Evolutionary conservation across 1,284 basidiomycete species (phyloP).

Genomic region (Vanrija sp.): DNA sequence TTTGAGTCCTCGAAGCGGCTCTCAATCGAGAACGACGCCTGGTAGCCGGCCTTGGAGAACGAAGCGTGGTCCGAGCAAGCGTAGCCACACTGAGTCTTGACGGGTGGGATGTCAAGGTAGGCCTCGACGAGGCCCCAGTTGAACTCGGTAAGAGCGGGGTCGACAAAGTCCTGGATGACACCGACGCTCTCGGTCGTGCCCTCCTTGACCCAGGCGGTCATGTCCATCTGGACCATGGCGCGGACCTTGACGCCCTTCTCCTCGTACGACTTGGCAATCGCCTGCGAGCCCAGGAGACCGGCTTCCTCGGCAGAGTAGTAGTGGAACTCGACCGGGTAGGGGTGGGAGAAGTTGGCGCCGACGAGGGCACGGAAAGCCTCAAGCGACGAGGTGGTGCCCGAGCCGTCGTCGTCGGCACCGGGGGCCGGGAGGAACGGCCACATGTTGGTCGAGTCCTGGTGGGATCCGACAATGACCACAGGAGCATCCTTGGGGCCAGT

Average conservation of each 20-base stretch:
- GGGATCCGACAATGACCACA: slow-evolving; percentile 66
- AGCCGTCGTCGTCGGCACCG: slow-evolving; percentile 74
- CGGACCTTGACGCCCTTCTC: slow-evolving; percentile 62
- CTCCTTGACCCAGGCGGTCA: slow-evolving; percentile 93
- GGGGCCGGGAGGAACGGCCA: slow-evolving; percentile 86
- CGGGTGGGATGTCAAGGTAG: slow-evolving; percentile 57
- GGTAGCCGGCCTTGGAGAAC: slow-evolving; percentile 80
- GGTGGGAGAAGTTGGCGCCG: slow-evolving; percentile 70
- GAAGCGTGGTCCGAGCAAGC: slow-evolving; percentile 82
- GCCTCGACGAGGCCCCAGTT: slow-evolving; percentile 65
- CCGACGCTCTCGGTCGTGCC: slow-evolving; percentile 85
- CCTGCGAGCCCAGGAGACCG: slow-evolving; percentile 92
- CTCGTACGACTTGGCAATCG: slow-evolving; percentile 76
- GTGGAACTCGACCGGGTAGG: slow-evolving; percentile 79
- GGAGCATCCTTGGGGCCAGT: slow-evolving; percentile 39
- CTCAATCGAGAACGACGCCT: slow-evolving; percentile 68
- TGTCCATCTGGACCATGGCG: slow-evolving; percentile 86
- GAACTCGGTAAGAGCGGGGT: slow-evolving; percentile 64
- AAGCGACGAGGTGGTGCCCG: slow-evolving; percentile 86
- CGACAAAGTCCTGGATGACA: slow-evolving; percentile 82
- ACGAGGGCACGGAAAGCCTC: slow-evolving; percentile 82
- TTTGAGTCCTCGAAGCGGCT: slow-evolving; percentile 55
- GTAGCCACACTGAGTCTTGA: slow-evolving; percentile 73
- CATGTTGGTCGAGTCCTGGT: slow-evolving; percentile 86
- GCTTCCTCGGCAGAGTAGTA: slow-evolving; percentile 95